Conservation (phyloP, 2,329 filamentous ascomycete species). For the Fusarium penzigii region DNA sequence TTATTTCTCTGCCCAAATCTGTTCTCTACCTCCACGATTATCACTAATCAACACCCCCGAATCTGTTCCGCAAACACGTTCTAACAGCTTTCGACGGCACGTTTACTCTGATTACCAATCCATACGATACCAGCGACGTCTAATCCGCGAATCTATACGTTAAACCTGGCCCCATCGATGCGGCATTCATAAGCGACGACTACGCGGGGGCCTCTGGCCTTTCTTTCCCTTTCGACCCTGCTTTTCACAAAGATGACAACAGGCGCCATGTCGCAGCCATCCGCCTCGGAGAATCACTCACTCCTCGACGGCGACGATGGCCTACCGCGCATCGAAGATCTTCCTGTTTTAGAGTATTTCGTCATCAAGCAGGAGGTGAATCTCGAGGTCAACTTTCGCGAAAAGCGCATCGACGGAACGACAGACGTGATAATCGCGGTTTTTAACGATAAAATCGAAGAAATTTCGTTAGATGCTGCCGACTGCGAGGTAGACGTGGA, state of each 20-base stretch:
- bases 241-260: conserved; percentile 17
- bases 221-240: conserved; percentile 22
- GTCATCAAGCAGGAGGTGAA: conserved; percentile 85
- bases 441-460: conserved; percentile 57
- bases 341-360: conserved; percentile 43
- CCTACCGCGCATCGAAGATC: conserved; percentile 37
- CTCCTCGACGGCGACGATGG: conserved; percentile 35
- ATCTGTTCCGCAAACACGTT: conserved; percentile 11
- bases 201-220: conserved; percentile 27
- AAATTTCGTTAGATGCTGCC: conserved; percentile 61
- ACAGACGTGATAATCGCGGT: conserved; percentile 79
- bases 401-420: conserved; percentile 72
- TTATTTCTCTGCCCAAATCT: not conserved
- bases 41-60: not conserved
- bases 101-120: conserved; percentile 9
- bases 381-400: conserved; percentile 83
- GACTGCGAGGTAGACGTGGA: conserved; percentile 59
- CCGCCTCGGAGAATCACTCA: conserved; percentile 25
- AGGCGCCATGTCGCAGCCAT: conserved; percentile 21
- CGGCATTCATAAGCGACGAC: conserved; percentile 18
- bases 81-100: conserved; percentile 14
- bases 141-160: not conserved
- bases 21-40: not conserved
- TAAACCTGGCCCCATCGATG: conserved; percentile 21
- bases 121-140: conserved; percentile 1